Conservation (phyloP, 805 yeast species). For the Schwanniomyces vanrijiae region DNA sequence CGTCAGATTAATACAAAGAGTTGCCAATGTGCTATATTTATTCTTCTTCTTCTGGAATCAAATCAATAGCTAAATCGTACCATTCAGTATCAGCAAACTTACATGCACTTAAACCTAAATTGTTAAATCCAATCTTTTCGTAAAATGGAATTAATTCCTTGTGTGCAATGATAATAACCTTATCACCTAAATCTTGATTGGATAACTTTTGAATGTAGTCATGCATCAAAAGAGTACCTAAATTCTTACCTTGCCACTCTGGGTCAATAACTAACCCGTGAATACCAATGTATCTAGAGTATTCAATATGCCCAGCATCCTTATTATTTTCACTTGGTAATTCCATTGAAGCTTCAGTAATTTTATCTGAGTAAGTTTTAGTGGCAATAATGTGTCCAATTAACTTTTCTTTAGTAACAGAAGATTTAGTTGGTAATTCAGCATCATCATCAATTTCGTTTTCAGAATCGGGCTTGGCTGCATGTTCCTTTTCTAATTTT, state of each 20-base stretch:
- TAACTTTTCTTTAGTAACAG: slow-evolving; percentile 58
- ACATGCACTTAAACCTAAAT: slow-evolving; percentile 64
- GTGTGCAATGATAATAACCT: slow-evolving; percentile 73
- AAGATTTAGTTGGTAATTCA: slow-evolving; percentile 48
- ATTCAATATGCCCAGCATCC: slow-evolving; percentile 68
- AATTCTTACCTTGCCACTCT: slow-evolving; percentile 73
- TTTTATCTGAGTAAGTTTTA: slow-evolving; percentile 51
- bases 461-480: slow-evolving; percentile 10
- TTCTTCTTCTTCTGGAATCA: slow-evolving; percentile 43
- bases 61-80: slow-evolving; percentile 56
- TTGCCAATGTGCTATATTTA: slow-evolving; percentile 8
- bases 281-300: slow-evolving; percentile 71
- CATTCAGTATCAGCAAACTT: slow-evolving; percentile 58
- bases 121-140: slow-evolving; percentile 75
- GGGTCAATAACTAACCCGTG: slow-evolving; percentile 82
- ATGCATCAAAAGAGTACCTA: slow-evolving; percentile 79
- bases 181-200: slow-evolving; percentile 82
- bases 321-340: slow-evolving; percentile 45
- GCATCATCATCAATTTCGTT: slow-evolving; percentile 29
- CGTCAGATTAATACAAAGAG: background rate
- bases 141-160: slow-evolving; percentile 71
- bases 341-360: slow-evolving; percentile 62
- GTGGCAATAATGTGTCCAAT: slow-evolving; percentile 84
- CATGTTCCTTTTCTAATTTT: slow-evolving; percentile 26
- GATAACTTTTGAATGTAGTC: slow-evolving; percentile 90